Base-by-base conservation (phyloP, 176 grass and related monocot species). In the Bromus sterilis region DNA sequence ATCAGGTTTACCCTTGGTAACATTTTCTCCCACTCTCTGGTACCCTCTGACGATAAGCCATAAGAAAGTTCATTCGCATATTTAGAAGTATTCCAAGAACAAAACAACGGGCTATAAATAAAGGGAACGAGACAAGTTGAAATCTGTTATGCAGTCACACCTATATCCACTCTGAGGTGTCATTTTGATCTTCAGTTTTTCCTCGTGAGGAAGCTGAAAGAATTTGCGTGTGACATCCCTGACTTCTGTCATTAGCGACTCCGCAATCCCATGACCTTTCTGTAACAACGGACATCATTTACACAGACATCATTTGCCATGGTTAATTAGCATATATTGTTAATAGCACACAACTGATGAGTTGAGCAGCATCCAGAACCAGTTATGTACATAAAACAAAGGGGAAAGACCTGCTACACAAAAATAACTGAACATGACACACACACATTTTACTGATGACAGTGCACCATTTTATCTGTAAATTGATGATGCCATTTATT, bases 151-250 rank as follows among this genome's bases (percentile, higher is more conserved):
- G 61, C 5, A 56, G 7, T 16, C 44, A 34, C 40, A 98, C 95
- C 92, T 98, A 30, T 95, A 95, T 79, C 90, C 92, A 82, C 88
- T 88, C 77, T 92, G 44, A 76, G 90, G 71, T 37, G 88, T 91
- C 92, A 98, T 76, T 75, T 98, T 98, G 79, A 98, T 93, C 68
- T 93, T 98, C 72, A 91, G 32, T 82, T 98, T 98, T 63, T 98
- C 88, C 51, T 98, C 92, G 5, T 61, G 86, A 77, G 88, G 92
- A 89, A 95, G 90, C 21, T 84, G 80, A 62, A 98, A 98, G 72
- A 98, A 98, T 37, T 36, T 76, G 16, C 56, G 86, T 2, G 88
- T 95, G 60, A 88, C 71, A 34, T 98, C 85, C 80, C 89, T 86
- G 56, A 95, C 88, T 88, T 95, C 81, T 33, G 49, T 98, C 49